Percentiles rank a stretch among this genome's conserved stretches.
Evolutionary conservation across 345 rosid species (phyloP).

Genomic region (Eucalyptus regnans): DNA sequence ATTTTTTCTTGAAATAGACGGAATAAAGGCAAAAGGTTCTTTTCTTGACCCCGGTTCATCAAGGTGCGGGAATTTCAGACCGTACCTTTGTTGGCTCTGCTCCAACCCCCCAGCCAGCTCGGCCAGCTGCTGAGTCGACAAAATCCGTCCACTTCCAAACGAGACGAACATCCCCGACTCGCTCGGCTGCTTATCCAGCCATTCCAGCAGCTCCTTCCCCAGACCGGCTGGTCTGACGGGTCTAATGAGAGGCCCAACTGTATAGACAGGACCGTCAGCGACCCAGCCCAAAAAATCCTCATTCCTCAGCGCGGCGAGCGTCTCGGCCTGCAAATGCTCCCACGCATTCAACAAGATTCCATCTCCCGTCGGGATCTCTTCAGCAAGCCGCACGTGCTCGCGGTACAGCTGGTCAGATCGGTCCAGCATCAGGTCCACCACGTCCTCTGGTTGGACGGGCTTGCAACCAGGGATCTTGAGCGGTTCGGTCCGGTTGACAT

Average conservation of each 20-base stretch:
- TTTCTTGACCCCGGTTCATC: neutral
- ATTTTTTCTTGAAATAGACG: neutral
- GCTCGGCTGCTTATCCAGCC: constrained; percentile 36
- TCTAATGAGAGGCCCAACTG: constrained; percentile 34
- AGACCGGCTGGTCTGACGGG: neutral
- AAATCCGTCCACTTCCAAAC: constrained; percentile 69
- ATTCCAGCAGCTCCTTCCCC: neutral
- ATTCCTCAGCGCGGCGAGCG: constrained; percentile 20
- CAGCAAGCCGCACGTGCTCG: neutral
- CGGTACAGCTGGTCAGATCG: constrained; percentile 5
- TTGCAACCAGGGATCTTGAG: constrained; percentile 42
- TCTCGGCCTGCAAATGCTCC: constrained; percentile 30
- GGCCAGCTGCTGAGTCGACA: constrained; percentile 24
- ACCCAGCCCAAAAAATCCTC: neutral
- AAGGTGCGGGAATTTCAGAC: neutral
- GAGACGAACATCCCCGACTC: constrained; percentile 53
- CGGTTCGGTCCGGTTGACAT: constrained; percentile 12
- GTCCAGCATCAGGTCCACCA: constrained; percentile 18
- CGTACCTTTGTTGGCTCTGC: constrained; percentile 18
- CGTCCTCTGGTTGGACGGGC: constrained; percentile 28
- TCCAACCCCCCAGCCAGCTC: constrained; percentile 66
- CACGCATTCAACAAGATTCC: constrained; percentile 52
- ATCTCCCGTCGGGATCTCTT: constrained; percentile 14
- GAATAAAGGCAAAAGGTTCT: neutral
- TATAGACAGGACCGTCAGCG: constrained; percentile 14